Evolutionary conservation across 176 grass and related monocot species (phyloP).

Genomic region (Zoysia japonica): DNA sequence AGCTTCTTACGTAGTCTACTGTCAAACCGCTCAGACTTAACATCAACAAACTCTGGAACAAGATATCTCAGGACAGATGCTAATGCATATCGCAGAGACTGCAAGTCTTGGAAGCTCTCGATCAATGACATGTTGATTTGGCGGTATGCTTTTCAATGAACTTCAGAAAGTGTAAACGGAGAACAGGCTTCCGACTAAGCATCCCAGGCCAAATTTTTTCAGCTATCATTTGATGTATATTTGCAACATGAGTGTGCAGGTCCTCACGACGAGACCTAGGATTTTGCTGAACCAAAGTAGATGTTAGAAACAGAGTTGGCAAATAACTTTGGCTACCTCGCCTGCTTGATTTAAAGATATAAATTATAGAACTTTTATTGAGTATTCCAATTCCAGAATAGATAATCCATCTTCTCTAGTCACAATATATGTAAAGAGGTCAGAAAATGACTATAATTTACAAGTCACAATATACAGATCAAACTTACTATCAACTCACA

Average conservation of each 20-base stretch:
- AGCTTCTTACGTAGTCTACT: slow-evolving; percentile 72
- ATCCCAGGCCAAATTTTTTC: slow-evolving; percentile 96
- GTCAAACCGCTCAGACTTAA: slow-evolving; percentile 84
- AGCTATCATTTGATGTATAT: slow-evolving; percentile 88
- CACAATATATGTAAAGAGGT: too few relatives aligned
- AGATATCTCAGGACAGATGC: slow-evolving; percentile 86
- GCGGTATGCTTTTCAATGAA: slow-evolving; percentile 91
- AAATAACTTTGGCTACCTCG: too few relatives aligned
- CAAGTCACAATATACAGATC: slow-evolving; percentile 5
- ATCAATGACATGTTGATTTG: slow-evolving; percentile 51
- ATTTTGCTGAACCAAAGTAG: slow-evolving; percentile 61
- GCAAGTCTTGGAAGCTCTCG: slow-evolving; percentile 85
- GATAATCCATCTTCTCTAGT: not conserved
- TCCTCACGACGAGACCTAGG: slow-evolving; percentile 86
- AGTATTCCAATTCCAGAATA: slow-evolving; percentile 12
- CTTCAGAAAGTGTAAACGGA: slow-evolving; percentile 74
- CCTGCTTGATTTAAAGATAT: not conserved
- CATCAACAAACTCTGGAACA: slow-evolving; percentile 93
- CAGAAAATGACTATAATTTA: too few relatives aligned
- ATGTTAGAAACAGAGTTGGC: not conserved
- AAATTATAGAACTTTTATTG: not conserved
- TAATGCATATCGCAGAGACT: slow-evolving; percentile 87
- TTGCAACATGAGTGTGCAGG: slow-evolving; percentile 79
- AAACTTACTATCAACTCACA: slow-evolving; percentile 16
- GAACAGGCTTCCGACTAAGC: slow-evolving; percentile 77